Base-by-base conservation (phyloP, 331 rosid species). In the Rhamnella rubrinervis region DNA sequence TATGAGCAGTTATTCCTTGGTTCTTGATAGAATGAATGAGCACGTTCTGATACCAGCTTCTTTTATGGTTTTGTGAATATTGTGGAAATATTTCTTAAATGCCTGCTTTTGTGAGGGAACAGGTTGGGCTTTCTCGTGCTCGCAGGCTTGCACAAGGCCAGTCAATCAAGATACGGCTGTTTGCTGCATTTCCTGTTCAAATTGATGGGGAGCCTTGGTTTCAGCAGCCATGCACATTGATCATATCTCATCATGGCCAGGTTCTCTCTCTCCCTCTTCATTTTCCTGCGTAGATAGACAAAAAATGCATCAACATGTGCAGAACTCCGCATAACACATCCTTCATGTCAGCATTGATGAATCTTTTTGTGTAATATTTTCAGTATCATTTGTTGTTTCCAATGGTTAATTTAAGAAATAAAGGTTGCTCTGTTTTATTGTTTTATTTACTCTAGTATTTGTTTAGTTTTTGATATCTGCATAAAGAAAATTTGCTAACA, bases 121-220 rank as follows among this genome's bases (percentile, higher is more conserved):
- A 95, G 97, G 97, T 91, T 56, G 99, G 97, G 38, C 99, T 95
- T 70, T 95, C 99, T 70, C 95, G 96, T 73, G 99, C 99, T 77
- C 86, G 96, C 61, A 86, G 99, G 74, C 96, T 95, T 65, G 99
- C 99, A 12, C 99, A 95, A 86, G 99, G 99, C 55, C 90, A 85
- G 80, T 83, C 87, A 60, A 91, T 95, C 71, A 91, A 86, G 89
- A 85, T 95, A 84, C 92, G 77, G 73, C 78, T 91, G 47, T 87
- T 70, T 81, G 90, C 96, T 21, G 70, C 80, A 65, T 77, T 95
- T 62, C 99, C 99, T 67, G 97, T 95, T 71, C 99, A 95, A 79
- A 78, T 95, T 76, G 99, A 95, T 78, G 99, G 99, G 69, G 99
- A 95, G 66, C 99, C 97, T 67, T 95, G 99, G 99, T 79, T 77